phyloP scores from a whole-genome alignment of 2,329 filamentous ascomycete genomes.

The Fusarium miscanthi region DNA sequence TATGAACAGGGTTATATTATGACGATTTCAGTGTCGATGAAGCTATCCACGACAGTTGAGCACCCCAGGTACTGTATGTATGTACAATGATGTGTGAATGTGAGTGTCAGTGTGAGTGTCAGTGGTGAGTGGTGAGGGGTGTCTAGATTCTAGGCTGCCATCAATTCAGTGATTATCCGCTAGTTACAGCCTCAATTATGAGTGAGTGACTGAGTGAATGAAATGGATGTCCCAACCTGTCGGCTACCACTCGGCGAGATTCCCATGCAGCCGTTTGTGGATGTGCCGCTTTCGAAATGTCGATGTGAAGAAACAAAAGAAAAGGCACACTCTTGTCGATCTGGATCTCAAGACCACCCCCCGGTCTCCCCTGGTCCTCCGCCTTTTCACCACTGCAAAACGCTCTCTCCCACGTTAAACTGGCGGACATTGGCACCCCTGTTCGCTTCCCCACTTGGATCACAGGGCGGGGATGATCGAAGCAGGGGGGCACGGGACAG shows the following conservation, averaged over 20 bases:
- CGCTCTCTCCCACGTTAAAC: conserved; percentile 40
- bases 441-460: conserved; percentile 18
- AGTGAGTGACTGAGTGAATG: not conserved
- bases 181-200: conserved; percentile 26
- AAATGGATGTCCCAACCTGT: conserved; percentile 25
- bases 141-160: conserved; percentile 1
- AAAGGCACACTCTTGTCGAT: not conserved
- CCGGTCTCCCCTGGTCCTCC: conserved; percentile 32
- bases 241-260: conserved; percentile 41
- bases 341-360: not conserved
- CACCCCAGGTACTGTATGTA: not conserved
- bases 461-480: conserved; percentile 33
- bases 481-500: not conserved
- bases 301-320: not conserved
- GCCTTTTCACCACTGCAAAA: conserved; percentile 44
- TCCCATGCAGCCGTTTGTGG: conserved; percentile 25
- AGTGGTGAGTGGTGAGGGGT: not conserved
- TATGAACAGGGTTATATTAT: not conserved
- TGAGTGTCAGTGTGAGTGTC: not conserved
- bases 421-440: conserved; percentile 39
- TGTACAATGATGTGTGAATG: not conserved
- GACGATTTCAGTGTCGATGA: not conserved
- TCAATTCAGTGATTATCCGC: conserved; percentile 8
- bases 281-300: not conserved
- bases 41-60: not conserved